phyloP scores from a whole-genome alignment of 2,329 filamentous ascomycete species.

The Xylaria arbuscula region DNA sequence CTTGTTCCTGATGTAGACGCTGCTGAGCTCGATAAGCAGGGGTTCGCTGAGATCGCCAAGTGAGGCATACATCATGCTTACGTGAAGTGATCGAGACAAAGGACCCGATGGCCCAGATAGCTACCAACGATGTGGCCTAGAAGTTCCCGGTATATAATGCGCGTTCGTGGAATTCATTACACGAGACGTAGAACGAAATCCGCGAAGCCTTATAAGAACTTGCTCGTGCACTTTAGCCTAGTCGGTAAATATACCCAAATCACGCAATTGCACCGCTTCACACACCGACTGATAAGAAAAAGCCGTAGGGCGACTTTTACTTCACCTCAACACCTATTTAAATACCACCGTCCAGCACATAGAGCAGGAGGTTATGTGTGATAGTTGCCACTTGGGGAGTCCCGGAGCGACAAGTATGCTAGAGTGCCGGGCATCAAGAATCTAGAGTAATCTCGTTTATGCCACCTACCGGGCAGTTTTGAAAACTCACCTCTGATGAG shows the following conservation, averaged over 20 bases:
- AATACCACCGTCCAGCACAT: background rate
- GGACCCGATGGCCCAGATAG: too few species aligned
- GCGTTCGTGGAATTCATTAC: background rate
- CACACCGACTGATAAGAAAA: background rate
- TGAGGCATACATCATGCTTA: conserved; percentile 5
- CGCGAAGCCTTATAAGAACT: background rate
- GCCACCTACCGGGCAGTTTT: background rate
- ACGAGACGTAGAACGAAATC: background rate
- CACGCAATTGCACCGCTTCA: background rate
- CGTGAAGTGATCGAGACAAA: background rate
- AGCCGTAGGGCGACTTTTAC: too few species aligned
- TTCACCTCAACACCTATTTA: background rate
- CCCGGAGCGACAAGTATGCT: background rate
- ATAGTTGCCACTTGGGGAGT: background rate
- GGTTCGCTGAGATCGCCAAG: conserved; percentile 63
- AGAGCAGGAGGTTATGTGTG: background rate
- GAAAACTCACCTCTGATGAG: background rate
- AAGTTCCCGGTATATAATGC: background rate
- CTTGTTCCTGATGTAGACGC: conserved; percentile 60
- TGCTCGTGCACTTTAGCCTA: background rate
- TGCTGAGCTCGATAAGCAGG: conserved; percentile 64
- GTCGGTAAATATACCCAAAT: background rate
- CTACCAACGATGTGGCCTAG: background rate
- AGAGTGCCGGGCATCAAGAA: too few species aligned
- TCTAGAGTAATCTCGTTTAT: background rate